Base-by-base conservation (phyloP, 1,284 basidiomycete species). In the Afroboletus lepidellus region DNA sequence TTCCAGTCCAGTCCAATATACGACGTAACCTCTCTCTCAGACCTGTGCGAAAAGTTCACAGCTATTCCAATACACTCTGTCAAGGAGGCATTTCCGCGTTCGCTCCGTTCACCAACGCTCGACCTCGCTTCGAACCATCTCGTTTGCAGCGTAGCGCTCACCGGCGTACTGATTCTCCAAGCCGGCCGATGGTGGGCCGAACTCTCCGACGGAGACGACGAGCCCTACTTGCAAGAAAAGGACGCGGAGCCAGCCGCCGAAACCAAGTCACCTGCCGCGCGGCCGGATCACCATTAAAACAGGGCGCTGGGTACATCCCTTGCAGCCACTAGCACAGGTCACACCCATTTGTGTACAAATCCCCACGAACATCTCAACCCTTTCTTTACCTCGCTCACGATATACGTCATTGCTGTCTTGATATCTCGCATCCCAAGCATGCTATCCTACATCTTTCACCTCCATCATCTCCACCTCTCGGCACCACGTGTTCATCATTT, bases 151-250 rank as follows among this genome's bases (percentile, higher is more conserved):
- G 89, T 92, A 41, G 85, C 87, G 2, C 78, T 92, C 53, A 92
- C 90, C 0, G 89, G 89, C 23, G 85, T 91, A 23, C 72, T 92
- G 41, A 80, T 81, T 13, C 77, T 92, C 25, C 89, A 92, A 71
- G 87, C 88, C 0, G 87, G 84, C 41, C 79, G 89, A 37, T 86
- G 83, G 74, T 91, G 87, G 87, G 87, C 85, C 2, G 88, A 91
- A 64, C 80, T 78, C 36, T 75, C 81, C 8, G 84, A 86, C 51
- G 67, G 72, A 24, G 80, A 80, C 25, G 74, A 72, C 38, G 72
- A 72, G 15, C 64, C 71, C 24, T 74, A 73, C 25, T 47, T 72
- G 3, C 66, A 73, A 38, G 64, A 67, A 46, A 58, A 63, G 43
- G 65, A 51, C 21, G 21, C 49, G n/a, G 57, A 61, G 15, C 43